Evolutionary conservation across 106 monocot genomes (phyloP).

Genomic region (Dendrobium nobile): DNA sequence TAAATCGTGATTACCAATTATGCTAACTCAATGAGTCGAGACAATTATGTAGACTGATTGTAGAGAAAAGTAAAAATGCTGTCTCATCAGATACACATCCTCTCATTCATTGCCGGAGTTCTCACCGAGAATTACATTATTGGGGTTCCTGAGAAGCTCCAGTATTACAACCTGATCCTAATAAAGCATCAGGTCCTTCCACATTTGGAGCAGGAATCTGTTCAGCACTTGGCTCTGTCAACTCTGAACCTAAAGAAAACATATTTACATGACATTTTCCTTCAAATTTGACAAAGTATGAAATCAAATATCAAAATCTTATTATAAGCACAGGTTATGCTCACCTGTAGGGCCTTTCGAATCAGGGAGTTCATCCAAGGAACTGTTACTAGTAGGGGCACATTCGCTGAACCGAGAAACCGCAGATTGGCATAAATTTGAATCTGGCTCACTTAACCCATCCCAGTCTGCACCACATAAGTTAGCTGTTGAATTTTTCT

Average conservation of each 20-base stretch:
- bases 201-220: neutral
- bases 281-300: neutral
- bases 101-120: neutral
- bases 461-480: conserved; percentile 14
- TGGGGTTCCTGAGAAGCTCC: no score
- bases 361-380: conserved; percentile 21
- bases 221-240: neutral
- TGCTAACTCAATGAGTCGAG: no score
- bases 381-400: conserved; percentile 24
- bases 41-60: no score
- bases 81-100: neutral
- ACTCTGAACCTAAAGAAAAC: conserved; percentile 10
- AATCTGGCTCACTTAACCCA: conserved; percentile 19
- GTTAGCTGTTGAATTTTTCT: neutral
- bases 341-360: conserved; percentile 18
- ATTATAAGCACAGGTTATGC: neutral
- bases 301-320: neutral
- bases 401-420: conserved; percentile 34
- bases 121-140: neutral
- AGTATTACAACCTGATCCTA: conserved; percentile 8
- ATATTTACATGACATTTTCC: neutral
- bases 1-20: no score
- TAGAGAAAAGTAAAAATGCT: neutral
- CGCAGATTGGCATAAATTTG: conserved; percentile 27
- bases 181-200: conserved; percentile 25